Conservation (phyloP, 2,329 filamentous ascomycete species). For the Lasiodiplodia sp. region DNA sequence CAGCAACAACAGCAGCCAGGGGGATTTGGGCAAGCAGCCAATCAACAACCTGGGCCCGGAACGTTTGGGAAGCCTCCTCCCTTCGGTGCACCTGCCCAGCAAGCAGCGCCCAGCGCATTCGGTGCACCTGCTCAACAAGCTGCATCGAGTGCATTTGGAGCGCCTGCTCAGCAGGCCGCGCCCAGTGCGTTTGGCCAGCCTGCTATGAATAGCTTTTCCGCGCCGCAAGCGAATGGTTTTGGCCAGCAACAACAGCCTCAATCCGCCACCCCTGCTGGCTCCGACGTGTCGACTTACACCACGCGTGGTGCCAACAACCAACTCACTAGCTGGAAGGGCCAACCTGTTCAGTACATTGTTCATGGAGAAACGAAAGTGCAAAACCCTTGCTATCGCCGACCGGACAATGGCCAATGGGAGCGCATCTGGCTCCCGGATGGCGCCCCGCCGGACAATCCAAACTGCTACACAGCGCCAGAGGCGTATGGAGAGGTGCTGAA, state of each 20-base stretch:
- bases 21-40: constrained; percentile 21
- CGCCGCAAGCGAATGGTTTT: constrained; percentile 31
- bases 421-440: constrained; percentile 79
- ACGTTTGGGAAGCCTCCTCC: constrained; percentile 40
- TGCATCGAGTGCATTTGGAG: constrained; percentile 30
- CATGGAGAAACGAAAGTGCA: constrained; percentile 34
- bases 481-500: constrained; percentile 66
- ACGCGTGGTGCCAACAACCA: constrained; percentile 52
- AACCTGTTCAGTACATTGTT: constrained; percentile 62
- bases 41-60: constrained; percentile 26
- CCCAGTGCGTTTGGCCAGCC: constrained; percentile 37
- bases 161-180: neutral
- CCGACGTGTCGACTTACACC: constrained; percentile 47
- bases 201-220: constrained; percentile 28
- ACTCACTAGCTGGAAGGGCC: constrained; percentile 68
- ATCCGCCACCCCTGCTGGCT: constrained; percentile 9
- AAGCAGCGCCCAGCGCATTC: constrained; percentile 31
- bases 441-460: constrained; percentile 61
- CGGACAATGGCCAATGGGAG: constrained; percentile 49
- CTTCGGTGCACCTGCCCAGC: constrained; percentile 48
- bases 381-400: constrained; percentile 13
- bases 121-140: neutral
- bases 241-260: constrained; percentile 34
- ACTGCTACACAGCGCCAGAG: constrained; percentile 67
- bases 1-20: constrained; percentile 34